Evolutionary conservation across 148 eudicot species (phyloP).

Genomic region (Bassia scoparia): DNA sequence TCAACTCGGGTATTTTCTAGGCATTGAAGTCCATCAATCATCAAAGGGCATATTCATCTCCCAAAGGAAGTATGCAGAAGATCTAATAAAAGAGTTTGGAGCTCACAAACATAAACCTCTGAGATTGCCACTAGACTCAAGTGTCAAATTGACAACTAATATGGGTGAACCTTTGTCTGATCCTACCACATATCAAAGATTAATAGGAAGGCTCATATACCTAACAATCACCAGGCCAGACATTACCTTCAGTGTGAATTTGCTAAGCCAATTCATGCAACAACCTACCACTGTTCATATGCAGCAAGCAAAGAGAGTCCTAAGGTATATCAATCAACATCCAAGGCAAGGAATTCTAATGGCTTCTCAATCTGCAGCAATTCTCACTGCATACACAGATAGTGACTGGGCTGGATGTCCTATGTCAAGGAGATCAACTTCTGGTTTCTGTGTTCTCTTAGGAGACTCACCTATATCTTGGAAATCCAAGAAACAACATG

Average conservation of each 20-base stretch:
- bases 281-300: too few species aligned
- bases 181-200: neutral
- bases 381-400: neutral
- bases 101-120: neutral
- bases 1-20: neutral
- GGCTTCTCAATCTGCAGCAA: neutral
- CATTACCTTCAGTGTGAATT: neutral
- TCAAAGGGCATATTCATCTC: neutral
- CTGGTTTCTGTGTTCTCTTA: neutral
- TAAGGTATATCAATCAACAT: neutral
- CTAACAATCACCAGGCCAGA: neutral
- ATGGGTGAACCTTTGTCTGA: neutral
- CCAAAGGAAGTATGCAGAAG: neutral
- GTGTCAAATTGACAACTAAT: neutral
- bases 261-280: neutral
- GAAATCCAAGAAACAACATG: neutral
- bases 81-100: neutral
- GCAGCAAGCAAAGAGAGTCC: too few species aligned
- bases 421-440: neutral
- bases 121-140: neutral
- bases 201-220: too few species aligned
- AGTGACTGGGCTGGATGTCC: neutral
- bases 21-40: neutral
- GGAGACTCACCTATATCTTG: neutral
- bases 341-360: too few species aligned